A percentile compares a stretch with the other conserved stretches of the same genome.
phyloP scores from a whole-genome alignment of 768 basidiomycete species.

The Serendipita sp. region DNA sequence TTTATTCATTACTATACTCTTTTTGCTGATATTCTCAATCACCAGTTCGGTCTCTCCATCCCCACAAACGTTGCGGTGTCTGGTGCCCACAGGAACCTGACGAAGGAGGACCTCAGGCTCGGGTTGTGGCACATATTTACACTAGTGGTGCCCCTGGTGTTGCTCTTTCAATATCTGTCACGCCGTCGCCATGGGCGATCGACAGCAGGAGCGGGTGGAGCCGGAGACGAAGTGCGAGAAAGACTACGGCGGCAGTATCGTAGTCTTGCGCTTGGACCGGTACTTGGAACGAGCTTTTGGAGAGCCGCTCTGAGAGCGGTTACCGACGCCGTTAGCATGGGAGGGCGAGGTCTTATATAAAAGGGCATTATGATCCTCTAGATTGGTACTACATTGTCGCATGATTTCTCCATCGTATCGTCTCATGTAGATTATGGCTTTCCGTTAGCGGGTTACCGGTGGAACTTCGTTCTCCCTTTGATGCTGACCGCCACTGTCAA shows the following conservation, averaged over 20 bases:
- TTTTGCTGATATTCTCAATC: background rate
- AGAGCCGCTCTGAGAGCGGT: slow-evolving; percentile 36
- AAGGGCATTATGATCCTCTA: background rate
- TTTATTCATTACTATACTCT: background rate
- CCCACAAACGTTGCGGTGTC: background rate
- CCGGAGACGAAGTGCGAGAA: slow-evolving; percentile 43
- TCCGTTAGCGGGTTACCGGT: too few species aligned
- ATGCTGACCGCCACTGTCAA: too few species aligned
- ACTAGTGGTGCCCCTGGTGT: slow-evolving; percentile 21
- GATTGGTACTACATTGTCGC: background rate
- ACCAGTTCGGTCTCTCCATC: background rate
- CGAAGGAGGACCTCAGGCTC: background rate
- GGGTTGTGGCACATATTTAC: slow-evolving; percentile 14
- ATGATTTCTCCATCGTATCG: background rate
- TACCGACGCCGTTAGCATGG: slow-evolving; percentile 58
- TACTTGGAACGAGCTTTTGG: slow-evolving; percentile 28
- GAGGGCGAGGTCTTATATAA: slow-evolving; percentile 56
- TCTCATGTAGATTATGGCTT: background rate
- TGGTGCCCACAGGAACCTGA: background rate
- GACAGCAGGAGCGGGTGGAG: slow-evolving; percentile 17
- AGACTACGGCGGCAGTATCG: slow-evolving; percentile 27
- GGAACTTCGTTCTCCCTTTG: too few species aligned
- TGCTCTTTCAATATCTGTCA: slow-evolving; percentile 36
- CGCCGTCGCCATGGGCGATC: slow-evolving; percentile 18
- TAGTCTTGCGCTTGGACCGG: slow-evolving; percentile 18